Conservation (phyloP, 2,329 filamentous ascomycete species). For the Fusarium musae region DNA sequence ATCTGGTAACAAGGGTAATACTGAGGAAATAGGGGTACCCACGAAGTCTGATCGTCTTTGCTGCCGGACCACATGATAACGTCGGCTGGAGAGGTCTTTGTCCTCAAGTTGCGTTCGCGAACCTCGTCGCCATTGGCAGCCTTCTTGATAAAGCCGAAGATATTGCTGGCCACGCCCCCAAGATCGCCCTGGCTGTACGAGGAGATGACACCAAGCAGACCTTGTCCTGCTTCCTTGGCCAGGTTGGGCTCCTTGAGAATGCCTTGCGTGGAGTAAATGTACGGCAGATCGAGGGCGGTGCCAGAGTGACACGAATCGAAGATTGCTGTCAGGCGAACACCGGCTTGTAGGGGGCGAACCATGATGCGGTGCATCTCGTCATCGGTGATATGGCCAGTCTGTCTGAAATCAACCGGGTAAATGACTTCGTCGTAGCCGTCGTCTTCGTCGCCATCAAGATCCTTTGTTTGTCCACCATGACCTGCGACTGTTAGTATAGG, state of each 20-base stretch:
- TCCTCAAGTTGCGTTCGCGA: conserved; percentile 81
- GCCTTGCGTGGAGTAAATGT: conserved; percentile 76
- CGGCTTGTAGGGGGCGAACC: conserved; percentile 65
- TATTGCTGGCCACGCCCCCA: conserved; percentile 80
- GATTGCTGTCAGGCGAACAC: conserved; percentile 70
- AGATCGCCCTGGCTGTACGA: conserved; percentile 78
- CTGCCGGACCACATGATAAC: conserved; percentile 98
- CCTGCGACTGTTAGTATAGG: conserved; percentile 56
- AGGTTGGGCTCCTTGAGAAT: conserved; percentile 76
- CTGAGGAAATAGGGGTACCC: conserved; percentile 57
- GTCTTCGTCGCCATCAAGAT: conserved; percentile 82
- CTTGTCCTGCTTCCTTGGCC: conserved; percentile 74
- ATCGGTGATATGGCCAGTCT: conserved; percentile 83
- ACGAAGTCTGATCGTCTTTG: conserved; percentile 96
- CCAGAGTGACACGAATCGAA: conserved; percentile 76
- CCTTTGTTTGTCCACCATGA: conserved; percentile 84
- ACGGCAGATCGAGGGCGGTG: conserved; percentile 73
- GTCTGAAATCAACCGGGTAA: conserved; percentile 83
- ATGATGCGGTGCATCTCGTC: conserved; percentile 85
- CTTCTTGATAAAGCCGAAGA: conserved; percentile 89
- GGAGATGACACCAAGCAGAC: conserved; percentile 68
- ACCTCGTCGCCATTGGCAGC: conserved; percentile 84
- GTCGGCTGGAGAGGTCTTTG: conserved; percentile 94
- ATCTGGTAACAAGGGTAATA: conserved; percentile 23
- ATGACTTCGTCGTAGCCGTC: conserved; percentile 87